phyloP scores from a whole-genome alignment of 345 rosid genomes.

The Tarenaya hassleriana region DNA sequence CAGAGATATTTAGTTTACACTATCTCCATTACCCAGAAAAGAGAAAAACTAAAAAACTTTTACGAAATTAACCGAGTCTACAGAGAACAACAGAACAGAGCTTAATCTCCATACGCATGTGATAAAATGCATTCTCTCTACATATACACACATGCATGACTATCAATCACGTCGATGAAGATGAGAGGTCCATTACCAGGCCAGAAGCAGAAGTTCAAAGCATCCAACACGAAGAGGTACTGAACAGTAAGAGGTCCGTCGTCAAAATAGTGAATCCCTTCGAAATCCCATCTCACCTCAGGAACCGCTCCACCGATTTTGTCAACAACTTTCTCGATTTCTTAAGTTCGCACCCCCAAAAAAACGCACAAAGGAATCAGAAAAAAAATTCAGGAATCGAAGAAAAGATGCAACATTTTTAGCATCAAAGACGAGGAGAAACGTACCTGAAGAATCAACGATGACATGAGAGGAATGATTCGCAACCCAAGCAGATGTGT shows the following conservation, averaged over 20 bases:
- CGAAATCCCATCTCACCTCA: constrained; percentile 69
- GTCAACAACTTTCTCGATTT: constrained; percentile 59
- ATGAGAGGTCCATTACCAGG: constrained; percentile 39
- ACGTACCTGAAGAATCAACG: constrained; percentile 42
- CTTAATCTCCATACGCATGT: neutral
- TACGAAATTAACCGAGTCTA: neutral
- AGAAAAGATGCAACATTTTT: neutral
- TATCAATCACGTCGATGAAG: no score
- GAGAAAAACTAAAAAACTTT: no score
- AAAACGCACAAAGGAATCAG: neutral
- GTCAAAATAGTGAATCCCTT: constrained; percentile 80
- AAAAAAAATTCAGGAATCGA: neutral
- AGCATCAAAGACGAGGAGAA: neutral
- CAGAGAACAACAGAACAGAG: neutral
- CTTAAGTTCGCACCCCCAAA: no score
- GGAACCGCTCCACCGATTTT: constrained; percentile 44
- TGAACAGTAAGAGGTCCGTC: constrained; percentile 64
- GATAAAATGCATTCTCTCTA: neutral
- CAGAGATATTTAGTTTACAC: no score
- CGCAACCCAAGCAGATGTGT: constrained; percentile 61
- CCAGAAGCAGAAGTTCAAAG: constrained; percentile 81
- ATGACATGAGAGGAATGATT: constrained; percentile 48
- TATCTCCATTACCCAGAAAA: neutral
- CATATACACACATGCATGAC: neutral
- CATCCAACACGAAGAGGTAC: constrained; percentile 73